Conservation (phyloP, 192 early-diverging fungal species). For the Gigaspora rosea region DNA sequence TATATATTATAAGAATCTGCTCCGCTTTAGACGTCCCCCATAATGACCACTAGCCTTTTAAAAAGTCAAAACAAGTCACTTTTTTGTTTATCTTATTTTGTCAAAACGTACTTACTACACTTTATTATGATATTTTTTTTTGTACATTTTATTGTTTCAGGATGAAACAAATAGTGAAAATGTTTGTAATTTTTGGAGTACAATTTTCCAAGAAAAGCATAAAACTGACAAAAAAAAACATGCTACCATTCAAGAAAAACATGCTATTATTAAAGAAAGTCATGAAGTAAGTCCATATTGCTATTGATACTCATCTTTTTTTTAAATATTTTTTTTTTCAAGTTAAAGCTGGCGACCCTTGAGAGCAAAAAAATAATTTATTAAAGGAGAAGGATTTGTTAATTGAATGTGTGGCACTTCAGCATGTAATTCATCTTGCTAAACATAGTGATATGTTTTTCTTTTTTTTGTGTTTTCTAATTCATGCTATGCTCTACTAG, state of each 20-base stretch:
- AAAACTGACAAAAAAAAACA: no score
- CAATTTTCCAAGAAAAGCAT: no score
- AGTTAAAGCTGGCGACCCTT: constrained; percentile 1
- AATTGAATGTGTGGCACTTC: constrained; percentile 1
- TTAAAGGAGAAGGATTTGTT: constrained; percentile 6
- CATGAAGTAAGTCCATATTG: background rate
- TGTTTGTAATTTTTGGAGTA: constrained; percentile 5
- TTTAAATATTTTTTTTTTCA: constrained; percentile 5
- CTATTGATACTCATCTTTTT: constrained; percentile 2
- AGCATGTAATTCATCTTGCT: constrained; percentile 5
- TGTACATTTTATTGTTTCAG: constrained; percentile 1
- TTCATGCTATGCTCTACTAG: background rate
- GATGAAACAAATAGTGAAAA: background rate
- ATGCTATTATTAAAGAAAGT: no score
- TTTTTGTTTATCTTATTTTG: background rate
- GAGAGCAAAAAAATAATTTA: constrained; percentile 8
- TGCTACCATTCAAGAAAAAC: background rate
- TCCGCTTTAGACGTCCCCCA: background rate
- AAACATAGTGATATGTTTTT: background rate
- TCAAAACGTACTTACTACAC: background rate
- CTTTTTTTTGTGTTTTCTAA: constrained; percentile 3
- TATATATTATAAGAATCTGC: no score
- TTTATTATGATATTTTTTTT: background rate
- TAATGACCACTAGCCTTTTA: background rate
- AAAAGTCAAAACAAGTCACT: background rate